Base-by-base conservation (phyloP, 495 filamentous ascomycete genomes). In the Hypoxylon crocopeplum region DNA sequence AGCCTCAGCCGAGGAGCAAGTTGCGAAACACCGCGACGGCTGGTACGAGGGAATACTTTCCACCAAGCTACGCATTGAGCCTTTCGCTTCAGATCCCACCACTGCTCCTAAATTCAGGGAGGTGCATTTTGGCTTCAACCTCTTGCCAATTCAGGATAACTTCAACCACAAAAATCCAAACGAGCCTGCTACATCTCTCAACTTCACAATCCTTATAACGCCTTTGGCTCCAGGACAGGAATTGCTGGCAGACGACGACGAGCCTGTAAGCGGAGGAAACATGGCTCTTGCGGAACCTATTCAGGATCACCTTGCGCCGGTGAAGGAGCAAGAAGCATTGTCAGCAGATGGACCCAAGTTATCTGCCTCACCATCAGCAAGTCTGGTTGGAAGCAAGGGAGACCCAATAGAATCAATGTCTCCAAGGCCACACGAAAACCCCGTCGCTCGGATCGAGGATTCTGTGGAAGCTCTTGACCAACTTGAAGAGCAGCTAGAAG, bases 391-490 rank as follows among this genome's bases (percentile, higher is more conserved):
- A n/a, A 52, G 56, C 24, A 61, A 54, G 44, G 48, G 57, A 22
- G 63, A 36, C 19, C 40, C 37, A 16, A 12, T 54, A 17, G 57
- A 48, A 10, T 21, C 19, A 13, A 55, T 56, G 16, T 19, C 25
- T 7, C 13, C 48, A 13, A 59, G 36, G 24, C 54, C 48, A 42
- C 76, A 75, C 17, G 64, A 71, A 13, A 75, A 77, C 50, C 68
- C 73, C 0, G 51, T 79, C 10, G 77, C 79, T 21, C 80, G 82
- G n/a, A 86, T 88, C 37, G 84, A 87, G 69, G 86, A 89, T 56
- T 86, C 86, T 21, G 79, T 90, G 19, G 83, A 87, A 65, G 86
- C 82, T 34, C 76, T 90, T 13, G 88, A 90, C 67, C 79, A 79
- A 42, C 79, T 90, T 25, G 86, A 91, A 59, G 87, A 90, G 25